These are phyloP conservation scores for Fraxinus quadrangulata DNA, from an alignment of 257 asterid species.

Conservation along the genomic window DNA sequence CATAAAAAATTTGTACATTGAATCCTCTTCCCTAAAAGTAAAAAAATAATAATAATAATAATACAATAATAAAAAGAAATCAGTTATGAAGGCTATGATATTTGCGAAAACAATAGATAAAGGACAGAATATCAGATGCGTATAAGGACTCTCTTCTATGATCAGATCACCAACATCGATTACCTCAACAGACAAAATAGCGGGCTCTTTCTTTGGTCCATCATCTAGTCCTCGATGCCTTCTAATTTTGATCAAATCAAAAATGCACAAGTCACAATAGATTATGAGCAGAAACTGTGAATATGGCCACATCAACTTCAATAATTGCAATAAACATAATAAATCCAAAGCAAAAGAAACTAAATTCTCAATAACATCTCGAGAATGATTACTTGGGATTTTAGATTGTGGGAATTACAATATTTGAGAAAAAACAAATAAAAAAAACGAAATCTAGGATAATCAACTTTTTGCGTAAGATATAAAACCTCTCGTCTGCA, in stretches of 20 bases:
- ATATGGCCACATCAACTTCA: neutral
- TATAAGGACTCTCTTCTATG: neutral
- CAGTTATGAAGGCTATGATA: neutral
- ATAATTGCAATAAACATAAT: neutral
- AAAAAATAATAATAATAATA: slow-evolving; percentile 9
- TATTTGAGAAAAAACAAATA: neutral
- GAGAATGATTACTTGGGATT: neutral
- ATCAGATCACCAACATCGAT: slow-evolving; percentile 10
- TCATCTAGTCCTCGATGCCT: slow-evolving; percentile 50
- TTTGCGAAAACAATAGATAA: neutral
- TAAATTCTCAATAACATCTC: neutral
- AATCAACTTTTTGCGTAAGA: neutral
- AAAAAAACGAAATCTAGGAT: neutral
- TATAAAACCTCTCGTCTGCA: neutral
- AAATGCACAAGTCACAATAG: slow-evolving; percentile 13
- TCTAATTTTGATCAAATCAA: slow-evolving; percentile 36
- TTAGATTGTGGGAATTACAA: neutral
- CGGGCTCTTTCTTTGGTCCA: slow-evolving; percentile 66
- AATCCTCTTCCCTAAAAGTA: slow-evolving; percentile 85
- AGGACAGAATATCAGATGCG: neutral
- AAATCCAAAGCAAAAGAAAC: neutral
- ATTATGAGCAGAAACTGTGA: neutral
- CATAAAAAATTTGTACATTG: slow-evolving; percentile 69
- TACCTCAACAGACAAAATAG: slow-evolving; percentile 96
- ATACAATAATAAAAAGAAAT: neutral